Base-by-base conservation (phyloP, 495 filamentous ascomycete species). In the Platismatia glauca region DNA sequence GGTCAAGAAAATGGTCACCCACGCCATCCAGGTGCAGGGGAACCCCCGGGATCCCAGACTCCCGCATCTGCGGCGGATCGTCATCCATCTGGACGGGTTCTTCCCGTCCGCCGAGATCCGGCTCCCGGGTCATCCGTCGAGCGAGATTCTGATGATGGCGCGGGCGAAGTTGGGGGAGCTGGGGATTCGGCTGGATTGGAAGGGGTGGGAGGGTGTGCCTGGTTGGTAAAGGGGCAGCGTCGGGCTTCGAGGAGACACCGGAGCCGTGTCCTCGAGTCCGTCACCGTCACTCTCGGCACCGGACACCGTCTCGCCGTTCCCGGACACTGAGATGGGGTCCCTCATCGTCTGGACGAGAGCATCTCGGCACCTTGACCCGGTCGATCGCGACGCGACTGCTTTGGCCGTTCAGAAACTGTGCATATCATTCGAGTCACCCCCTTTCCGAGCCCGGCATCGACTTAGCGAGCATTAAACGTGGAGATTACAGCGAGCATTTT, bases 1-100 rank as follows among this genome's bases (percentile, higher is more conserved):
- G 50, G 43, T 61, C 59, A 61, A 61, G 46, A 37, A 33, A 13
- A 50, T 61, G 16, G 59, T 61, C 50, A 61, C 35, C 35, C 59
- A 53, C 22, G 59, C 59, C 35, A 35, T 61, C 16, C 35, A 39
- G 29, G 38, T 37, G 20, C 63, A 44, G 7, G 43, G 41, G 7
- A 53, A 34, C 22, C 52, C 52, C 16, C 18, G 55, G 6, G 39
- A 53, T 27, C 29, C 39, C 57, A 33, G 8, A 31, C 20, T 59
- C 16, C 48, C 58, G 33, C 35, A 57, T 3, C 27, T 64, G 33
- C 60, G 34, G 12, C 13, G 35, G 7, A 64, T 64, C 13, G 18
- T 27, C 1, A 48, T 64, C 0, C 53, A 58, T 38, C 58, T 64
- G 2, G 39, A 48, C 16, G 50, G 50, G 0, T 53, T 53, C 4